These are phyloP conservation scores for Ophiostoma tasmaniense DNA, from an alignment of 2,329 filamentous ascomycete genomes.

Conservation along the genomic window DNA sequence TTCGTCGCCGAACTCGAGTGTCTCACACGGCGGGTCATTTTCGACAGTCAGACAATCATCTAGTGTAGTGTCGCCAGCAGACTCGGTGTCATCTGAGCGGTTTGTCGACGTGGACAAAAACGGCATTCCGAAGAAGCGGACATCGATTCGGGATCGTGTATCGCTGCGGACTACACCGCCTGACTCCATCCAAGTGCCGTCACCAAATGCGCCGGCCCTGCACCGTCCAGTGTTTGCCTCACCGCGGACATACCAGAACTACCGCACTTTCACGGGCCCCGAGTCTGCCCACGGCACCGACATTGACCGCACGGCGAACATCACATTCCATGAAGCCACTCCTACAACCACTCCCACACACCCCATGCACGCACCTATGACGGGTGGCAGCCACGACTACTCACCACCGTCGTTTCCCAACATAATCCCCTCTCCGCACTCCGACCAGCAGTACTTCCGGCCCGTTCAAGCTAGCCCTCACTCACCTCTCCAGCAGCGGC, in stretches of 20 bases:
- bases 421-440: slow-evolving; percentile 40
- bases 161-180: slow-evolving; percentile 46
- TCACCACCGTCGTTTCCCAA: slow-evolving; percentile 32
- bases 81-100: slow-evolving; percentile 10
- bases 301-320: slow-evolving; percentile 31
- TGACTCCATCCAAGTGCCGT: slow-evolving; percentile 46
- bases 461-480: slow-evolving; percentile 56
- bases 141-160: slow-evolving; percentile 46
- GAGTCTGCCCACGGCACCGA: slow-evolving; percentile 44
- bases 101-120: not conserved
- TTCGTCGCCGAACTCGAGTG: not conserved
- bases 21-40: not conserved
- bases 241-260: slow-evolving; percentile 27
- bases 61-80: slow-evolving; percentile 6
- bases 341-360: not conserved
- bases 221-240: slow-evolving; percentile 27
- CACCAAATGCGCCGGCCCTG: slow-evolving; percentile 30
- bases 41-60: not conserved
- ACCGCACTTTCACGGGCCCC: slow-evolving; percentile 26
- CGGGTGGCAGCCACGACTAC: slow-evolving; percentile 24
- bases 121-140: slow-evolving; percentile 24
- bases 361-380: not conserved
- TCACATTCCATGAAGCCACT: slow-evolving; percentile 8
- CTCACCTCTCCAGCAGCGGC: slow-evolving; percentile 53
- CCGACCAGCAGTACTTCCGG: slow-evolving; percentile 50